These are phyloP conservation scores for Tillandsia leiboldiana DNA, from an alignment of 176 grass and related monocot genomes.

Conservation along the genomic window DNA sequence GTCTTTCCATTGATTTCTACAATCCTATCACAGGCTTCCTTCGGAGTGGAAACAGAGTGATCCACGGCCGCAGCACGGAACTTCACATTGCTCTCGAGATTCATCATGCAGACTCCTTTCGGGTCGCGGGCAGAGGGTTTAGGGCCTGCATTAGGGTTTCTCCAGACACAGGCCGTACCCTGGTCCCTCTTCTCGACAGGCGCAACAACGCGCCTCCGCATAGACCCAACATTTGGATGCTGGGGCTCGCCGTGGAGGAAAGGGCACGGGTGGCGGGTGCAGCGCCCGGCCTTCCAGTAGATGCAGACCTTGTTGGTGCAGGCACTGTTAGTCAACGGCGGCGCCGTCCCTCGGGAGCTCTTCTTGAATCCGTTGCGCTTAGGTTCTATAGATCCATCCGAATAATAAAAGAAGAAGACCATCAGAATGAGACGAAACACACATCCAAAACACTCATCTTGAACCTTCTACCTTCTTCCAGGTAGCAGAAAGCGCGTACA, in stretches of 20 bases:
- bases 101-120: too few species aligned
- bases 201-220: not conserved
- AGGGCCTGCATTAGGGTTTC: conserved; percentile 34
- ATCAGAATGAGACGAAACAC: not conserved
- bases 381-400: not conserved
- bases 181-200: conserved; percentile 8
- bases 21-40: too few species aligned
- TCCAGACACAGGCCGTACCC: conserved; percentile 39
- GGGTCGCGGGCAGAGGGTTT: too few species aligned
- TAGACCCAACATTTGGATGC: not conserved
- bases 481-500: too few species aligned
- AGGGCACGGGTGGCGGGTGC: conserved; percentile 10
- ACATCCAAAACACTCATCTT: too few species aligned
- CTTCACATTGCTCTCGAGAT: too few species aligned
- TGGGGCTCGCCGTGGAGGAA: conserved; percentile 13
- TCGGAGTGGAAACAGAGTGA: too few species aligned
- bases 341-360: not conserved
- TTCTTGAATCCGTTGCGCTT: not conserved
- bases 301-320: conserved; percentile 16
- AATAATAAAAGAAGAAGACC: not conserved
- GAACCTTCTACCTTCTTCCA: too few species aligned
- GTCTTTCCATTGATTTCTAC: too few species aligned
- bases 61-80: too few species aligned
- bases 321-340: not conserved
- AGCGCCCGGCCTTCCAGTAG: conserved; percentile 11